A percentile compares a stretch with the other conserved stretches of the same genome.
These are phyloP conservation scores for Leersia perrieri DNA, from an alignment of 176 grass and related monocot genomes.

Conservation along the genomic window DNA sequence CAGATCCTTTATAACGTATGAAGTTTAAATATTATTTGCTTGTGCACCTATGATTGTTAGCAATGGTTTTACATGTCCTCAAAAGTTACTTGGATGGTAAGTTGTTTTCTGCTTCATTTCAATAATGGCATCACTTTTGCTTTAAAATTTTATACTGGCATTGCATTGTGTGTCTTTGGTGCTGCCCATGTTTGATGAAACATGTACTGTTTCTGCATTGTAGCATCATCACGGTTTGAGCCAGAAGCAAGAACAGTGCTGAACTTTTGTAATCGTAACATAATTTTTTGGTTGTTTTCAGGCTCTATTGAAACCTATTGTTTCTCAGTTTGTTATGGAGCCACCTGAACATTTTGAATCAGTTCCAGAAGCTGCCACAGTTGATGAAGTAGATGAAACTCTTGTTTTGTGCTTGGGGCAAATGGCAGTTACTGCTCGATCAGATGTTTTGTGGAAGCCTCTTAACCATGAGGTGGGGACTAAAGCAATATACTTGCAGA, in stretches of 20 bases:
- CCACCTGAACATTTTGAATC: constrained; percentile 45
- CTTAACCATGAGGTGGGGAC: constrained; percentile 90
- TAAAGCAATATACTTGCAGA: neutral
- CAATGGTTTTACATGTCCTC: constrained; percentile 11
- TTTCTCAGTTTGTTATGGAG: constrained; percentile 60
- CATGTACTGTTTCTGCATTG: neutral
- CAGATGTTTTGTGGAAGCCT: constrained; percentile 93
- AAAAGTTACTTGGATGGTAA: neutral
- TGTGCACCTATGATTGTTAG: neutral
- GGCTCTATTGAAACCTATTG: constrained; percentile 73
- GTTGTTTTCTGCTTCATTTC: neutral
- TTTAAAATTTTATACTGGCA: neutral
- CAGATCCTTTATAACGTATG: constrained; percentile 4
- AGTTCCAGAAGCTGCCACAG: constrained; percentile 38
- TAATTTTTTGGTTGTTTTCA: constrained; percentile 33
- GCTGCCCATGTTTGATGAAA: neutral
- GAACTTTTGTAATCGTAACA: neutral
- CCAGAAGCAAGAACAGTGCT: neutral
- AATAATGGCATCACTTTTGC: neutral
- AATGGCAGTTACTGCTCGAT: constrained; percentile 82
- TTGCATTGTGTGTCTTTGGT: neutral
- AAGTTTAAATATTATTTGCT: neutral
- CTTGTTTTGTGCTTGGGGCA: constrained; percentile 81
- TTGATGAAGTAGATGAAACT: constrained; percentile 77
- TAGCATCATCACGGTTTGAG: neutral